These are phyloP conservation scores for Echinochloa phyllopogon DNA, from an alignment of 176 grass and related monocot species.

Conservation along the genomic window DNA sequence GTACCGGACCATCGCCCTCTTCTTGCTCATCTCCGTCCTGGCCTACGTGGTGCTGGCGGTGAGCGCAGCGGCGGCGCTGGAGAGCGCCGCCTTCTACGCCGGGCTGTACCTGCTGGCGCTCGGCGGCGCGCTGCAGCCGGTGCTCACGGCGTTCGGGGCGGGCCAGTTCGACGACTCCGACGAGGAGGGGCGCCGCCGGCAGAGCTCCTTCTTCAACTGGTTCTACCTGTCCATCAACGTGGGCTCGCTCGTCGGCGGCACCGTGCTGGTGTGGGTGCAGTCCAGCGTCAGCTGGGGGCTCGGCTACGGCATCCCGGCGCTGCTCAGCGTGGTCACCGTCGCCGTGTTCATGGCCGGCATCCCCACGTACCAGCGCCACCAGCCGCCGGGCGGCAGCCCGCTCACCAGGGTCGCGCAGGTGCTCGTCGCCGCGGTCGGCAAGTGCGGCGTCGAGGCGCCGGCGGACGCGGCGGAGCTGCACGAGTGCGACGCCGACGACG, in stretches of 20 bases:
- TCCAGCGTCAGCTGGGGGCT: slow-evolving; percentile 47
- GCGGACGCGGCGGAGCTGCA: slow-evolving; percentile 36
- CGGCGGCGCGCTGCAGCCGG: slow-evolving; percentile 35
- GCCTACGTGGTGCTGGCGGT: slow-evolving; percentile 43
- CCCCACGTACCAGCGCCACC: slow-evolving; percentile 24
- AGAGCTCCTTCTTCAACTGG: slow-evolving; percentile 82
- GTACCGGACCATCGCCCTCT: slow-evolving; percentile 62
- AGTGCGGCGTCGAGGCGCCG: slow-evolving; percentile 36
- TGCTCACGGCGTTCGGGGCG: slow-evolving; percentile 57
- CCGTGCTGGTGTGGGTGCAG: slow-evolving; percentile 68
- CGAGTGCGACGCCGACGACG: slow-evolving; percentile 43
- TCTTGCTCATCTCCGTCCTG: slow-evolving; percentile 38
- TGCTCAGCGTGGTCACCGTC: slow-evolving; percentile 32
- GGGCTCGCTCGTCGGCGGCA: slow-evolving; percentile 49
- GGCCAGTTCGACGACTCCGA: slow-evolving; percentile 56
- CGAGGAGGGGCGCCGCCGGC: slow-evolving; percentile 35
- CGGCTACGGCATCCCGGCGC: slow-evolving; percentile 51
- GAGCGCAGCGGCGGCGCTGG: slow-evolving; percentile 33
- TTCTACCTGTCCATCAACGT: slow-evolving; percentile 57
- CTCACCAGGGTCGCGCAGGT: slow-evolving; percentile 63
- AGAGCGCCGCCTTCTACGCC: slow-evolving; percentile 40
- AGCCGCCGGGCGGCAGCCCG: slow-evolving; percentile 49
- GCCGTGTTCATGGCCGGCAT: slow-evolving; percentile 41
- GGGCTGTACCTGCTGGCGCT: slow-evolving; percentile 63
- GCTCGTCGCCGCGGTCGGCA: slow-evolving; percentile 42